Evolutionary conservation across 2,329 filamentous ascomycete genomes (phyloP).

Genomic region (Mycogone perniciosa): DNA sequence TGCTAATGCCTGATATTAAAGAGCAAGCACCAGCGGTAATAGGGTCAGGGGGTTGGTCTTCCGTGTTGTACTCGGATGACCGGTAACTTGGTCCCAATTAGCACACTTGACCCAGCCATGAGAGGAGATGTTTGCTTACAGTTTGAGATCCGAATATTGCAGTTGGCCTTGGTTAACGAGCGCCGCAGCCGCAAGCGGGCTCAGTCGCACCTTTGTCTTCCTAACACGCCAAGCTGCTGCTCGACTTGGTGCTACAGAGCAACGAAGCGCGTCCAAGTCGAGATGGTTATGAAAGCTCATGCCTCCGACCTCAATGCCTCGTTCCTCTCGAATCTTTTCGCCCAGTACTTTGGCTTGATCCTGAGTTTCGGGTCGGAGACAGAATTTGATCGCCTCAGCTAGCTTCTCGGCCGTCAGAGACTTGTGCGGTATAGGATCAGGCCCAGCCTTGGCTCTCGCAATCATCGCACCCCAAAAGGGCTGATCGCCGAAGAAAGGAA

Average conservation of each 20-base stretch:
- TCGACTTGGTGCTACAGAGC: conserved; percentile 59
- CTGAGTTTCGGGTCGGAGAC: conserved; percentile 53
- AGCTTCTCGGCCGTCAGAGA: conserved; percentile 60
- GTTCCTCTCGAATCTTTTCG: conserved; percentile 59
- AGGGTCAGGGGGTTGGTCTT: conserved; percentile 72
- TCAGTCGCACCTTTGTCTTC: conserved; percentile 60
- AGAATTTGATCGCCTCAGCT: conserved; percentile 55
- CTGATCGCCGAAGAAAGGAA: conserved; percentile 84
- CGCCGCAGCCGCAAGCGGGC: conserved; percentile 64
- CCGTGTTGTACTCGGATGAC: conserved; percentile 63
- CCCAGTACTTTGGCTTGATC: conserved; percentile 53
- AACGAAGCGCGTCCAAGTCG: conserved; percentile 59
- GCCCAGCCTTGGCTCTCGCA: conserved; percentile 64
- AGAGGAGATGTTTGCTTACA: conserved; percentile 43
- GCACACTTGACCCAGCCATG: neutral
- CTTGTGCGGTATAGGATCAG: conserved; percentile 62
- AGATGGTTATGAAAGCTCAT: conserved; percentile 67
- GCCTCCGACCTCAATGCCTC: conserved; percentile 55
- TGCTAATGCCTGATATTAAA: conserved; percentile 74
- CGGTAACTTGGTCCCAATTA: conserved; percentile 35
- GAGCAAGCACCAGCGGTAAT: conserved; percentile 71
- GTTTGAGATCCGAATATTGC: conserved; percentile 63
- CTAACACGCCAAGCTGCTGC: conserved; percentile 71
- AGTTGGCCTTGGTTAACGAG: conserved; percentile 59
- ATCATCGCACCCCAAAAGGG: conserved; percentile 80